These are phyloP conservation scores for Lizonia empirigonia DNA, from an alignment of 2,329 filamentous ascomycete species.

Conservation along the genomic window DNA sequence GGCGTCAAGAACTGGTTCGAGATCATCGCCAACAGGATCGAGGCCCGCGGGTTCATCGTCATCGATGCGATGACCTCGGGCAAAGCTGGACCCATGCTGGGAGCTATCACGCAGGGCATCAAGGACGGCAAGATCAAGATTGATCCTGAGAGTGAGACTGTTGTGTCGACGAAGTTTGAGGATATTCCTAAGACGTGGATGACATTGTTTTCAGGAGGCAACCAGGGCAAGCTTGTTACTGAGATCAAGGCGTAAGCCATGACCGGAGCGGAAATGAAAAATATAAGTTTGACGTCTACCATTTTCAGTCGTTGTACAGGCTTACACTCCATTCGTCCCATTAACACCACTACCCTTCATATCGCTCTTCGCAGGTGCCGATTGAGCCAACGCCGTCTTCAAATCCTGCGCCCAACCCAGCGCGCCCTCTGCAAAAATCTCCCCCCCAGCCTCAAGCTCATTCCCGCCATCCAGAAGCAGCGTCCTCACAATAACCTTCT, in stretches of 20 bases:
- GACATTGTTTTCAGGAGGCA: conserved; percentile 55
- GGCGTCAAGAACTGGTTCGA: conserved; percentile 54
- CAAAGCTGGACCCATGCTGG: conserved; percentile 33
- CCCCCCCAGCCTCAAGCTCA: conserved; percentile 42
- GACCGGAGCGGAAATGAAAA: background rate
- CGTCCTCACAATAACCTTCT: conserved; percentile 49
- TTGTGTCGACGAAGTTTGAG: conserved; percentile 56
- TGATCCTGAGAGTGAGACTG: conserved; percentile 54
- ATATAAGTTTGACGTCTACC: background rate
- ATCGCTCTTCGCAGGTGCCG: background rate
- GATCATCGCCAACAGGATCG: conserved; percentile 50
- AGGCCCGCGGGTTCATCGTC: conserved; percentile 54
- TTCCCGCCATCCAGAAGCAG: conserved; percentile 46
- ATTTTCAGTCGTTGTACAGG: no score
- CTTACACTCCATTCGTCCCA: background rate
- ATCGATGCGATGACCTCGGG: conserved; percentile 45
- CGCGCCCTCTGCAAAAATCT: conserved; percentile 49
- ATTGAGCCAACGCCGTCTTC: conserved; percentile 15
- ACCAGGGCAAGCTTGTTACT: conserved; percentile 56
- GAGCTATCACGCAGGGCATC: conserved; percentile 31
- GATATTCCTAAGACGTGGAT: conserved; percentile 57
- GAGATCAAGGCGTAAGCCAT: conserved; percentile 27
- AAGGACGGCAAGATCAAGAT: conserved; percentile 56
- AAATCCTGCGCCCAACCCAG: conserved; percentile 43
- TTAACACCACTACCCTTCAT: background rate